Conservation (phyloP, 2,329 filamentous ascomycete genomes). For the Aureobasidium sp. region DNA sequence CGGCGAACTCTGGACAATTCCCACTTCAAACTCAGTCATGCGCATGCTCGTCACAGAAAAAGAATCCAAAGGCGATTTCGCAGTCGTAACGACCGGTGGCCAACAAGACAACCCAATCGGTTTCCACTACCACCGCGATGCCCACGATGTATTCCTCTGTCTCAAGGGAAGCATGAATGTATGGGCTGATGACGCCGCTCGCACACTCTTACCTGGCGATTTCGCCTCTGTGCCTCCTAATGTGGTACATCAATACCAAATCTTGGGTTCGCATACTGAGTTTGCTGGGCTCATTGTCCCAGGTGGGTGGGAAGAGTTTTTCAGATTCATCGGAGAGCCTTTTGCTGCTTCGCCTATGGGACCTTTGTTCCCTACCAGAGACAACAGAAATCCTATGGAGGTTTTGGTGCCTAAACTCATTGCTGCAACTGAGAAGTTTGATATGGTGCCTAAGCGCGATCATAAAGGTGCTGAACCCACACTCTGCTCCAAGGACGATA, state of each 20-base stretch:
- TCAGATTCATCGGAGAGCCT: constrained; percentile 62
- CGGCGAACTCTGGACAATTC: constrained; percentile 21
- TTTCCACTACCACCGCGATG: constrained; percentile 64
- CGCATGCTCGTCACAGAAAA: constrained; percentile 22
- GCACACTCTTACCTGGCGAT: constrained; percentile 60
- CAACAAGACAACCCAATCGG: constrained; percentile 35
- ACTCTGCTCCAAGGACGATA: constrained; percentile 44
- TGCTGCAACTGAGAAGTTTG: constrained; percentile 61
- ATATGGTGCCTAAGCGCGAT: constrained; percentile 59
- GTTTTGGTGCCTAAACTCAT: constrained; percentile 62
- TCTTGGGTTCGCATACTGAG: constrained; percentile 61
- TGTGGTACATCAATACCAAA: constrained; percentile 60
- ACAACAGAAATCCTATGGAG: constrained; percentile 57
- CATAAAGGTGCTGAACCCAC: constrained; percentile 51
- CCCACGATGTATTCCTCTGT: constrained; percentile 65
- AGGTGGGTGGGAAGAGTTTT: constrained; percentile 68
- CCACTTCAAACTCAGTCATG: constrained; percentile 22
- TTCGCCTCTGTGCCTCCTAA: constrained; percentile 63
- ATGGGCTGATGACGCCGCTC: constrained; percentile 64
- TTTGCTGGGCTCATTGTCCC: constrained; percentile 61
- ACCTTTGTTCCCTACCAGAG: constrained; percentile 55
- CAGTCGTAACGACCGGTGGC: constrained; percentile 17
- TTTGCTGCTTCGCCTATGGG: constrained; percentile 37
- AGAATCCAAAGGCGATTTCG: constrained; percentile 20
- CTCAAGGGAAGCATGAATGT: constrained; percentile 62